phyloP scores from a whole-genome alignment of 345 rosid species.

The Mallotus nudiflorus region DNA sequence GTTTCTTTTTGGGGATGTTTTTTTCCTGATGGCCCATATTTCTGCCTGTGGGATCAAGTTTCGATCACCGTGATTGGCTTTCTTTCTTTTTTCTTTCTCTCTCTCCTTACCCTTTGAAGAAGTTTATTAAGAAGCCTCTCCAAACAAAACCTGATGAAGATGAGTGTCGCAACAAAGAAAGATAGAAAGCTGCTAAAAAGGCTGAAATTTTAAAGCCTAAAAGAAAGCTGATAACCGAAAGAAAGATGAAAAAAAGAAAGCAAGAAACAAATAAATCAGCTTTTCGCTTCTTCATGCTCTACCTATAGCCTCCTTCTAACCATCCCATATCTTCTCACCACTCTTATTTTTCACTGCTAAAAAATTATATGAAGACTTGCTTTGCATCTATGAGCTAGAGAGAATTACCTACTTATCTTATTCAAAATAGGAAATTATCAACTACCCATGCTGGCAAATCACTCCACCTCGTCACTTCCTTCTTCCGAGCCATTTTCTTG shows the following conservation, averaged over 20 bases:
- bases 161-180: conserved; percentile 33
- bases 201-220: conserved; percentile 27
- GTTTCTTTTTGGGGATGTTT: conserved; percentile 35
- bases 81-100: conserved; percentile 20
- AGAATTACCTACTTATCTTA: too few species aligned
- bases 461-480: conserved; percentile 30
- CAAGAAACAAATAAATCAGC: conserved; percentile 18
- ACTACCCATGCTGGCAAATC: conserved; percentile 40
- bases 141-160: conserved; percentile 38
- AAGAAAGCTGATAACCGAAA: conserved; percentile 27
- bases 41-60: conserved; percentile 43
- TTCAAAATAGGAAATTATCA: too few species aligned
- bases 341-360: neutral
- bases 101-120: conserved; percentile 22
- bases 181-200: conserved; percentile 30
- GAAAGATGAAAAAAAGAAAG: conserved; percentile 14
- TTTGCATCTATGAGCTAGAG: too few species aligned
- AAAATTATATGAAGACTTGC: too few species aligned
- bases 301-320: neutral
- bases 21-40: conserved; percentile 41
- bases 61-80: conserved; percentile 36
- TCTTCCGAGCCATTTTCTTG: conserved; percentile 45
- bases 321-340: neutral
- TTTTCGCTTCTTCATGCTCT: conserved; percentile 4
- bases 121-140: conserved; percentile 35